Base-by-base conservation (phyloP, 805 yeast species). In the Metschnikowia koreensis region DNA sequence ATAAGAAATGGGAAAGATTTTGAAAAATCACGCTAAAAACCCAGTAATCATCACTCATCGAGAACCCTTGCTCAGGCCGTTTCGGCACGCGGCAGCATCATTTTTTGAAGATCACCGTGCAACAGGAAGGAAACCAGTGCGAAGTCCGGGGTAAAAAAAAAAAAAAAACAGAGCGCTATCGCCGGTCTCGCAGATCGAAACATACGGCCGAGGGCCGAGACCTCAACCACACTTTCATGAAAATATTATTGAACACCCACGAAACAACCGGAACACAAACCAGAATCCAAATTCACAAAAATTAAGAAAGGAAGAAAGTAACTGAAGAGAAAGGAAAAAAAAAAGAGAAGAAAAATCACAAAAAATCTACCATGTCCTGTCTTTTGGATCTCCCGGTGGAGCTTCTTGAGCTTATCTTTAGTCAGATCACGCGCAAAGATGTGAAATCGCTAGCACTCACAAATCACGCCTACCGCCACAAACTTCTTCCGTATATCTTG, bases 401-500 rank as follows among this genome's bases (percentile, higher is more conserved):
- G 38, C 34, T 59, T 7, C 50, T 59, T 16, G 55, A 50, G 37
- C 43, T 27, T n/a, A 47, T 59, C 29, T 53, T 57, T 16, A 38
- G 29, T 12, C 31, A 39, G 16, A 42, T 52, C 29, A 11, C 53
- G 15, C 44, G 53, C 9, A 41, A 39, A n/a, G 60, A 57, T 31
- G 51, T 57, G 27, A 44, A 45, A 22, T 38, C 5, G n/a, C 37
- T 59, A 11, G 46, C 59, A 2, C 37, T 49, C 12, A 45, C 62
- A 6, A 57, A 57, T 51, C 54, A 38, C 7, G 15, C 28, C 9
- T 62, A 52, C 46, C 59, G 73, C 31, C n/a, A 43, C 8, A 56
- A 57, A 28, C 54, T 70, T 6, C 36, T 44, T 0, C 54, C 54
- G 7, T 55, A 52, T 31, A 51, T 69, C 22, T 67, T 66, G 53